Evolutionary conservation across 192 early-diverging fungal species (phyloP), one percentile per base, ranked within the genome.

Genomic region (Allomyces macrogynus): DNA sequence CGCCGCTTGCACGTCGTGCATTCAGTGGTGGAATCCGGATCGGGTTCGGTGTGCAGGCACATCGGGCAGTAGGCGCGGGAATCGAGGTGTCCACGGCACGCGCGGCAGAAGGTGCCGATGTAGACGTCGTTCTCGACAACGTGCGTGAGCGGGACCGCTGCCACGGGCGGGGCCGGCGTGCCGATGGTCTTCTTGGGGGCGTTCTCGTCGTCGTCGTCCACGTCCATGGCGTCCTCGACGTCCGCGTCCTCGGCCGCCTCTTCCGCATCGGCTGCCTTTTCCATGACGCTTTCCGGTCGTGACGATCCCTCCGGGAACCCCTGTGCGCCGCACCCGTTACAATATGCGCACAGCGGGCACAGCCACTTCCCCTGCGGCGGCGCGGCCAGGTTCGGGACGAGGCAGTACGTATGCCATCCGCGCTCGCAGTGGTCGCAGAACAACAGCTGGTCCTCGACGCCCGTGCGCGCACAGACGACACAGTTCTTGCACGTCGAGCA

Each of bases 401-500:
- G 62, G 65, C 81, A 82, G 64, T 73, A 79, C 10, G 70, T 79
- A 44, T 82, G 81, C 54, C 72, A 75, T 22, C 78, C 81, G 24
- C 76, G 70, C 66, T 82, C 81, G 68, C 81, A 82, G 1, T 71
- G 66, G 67, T 82, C 81, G 64, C 81, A 82, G 23, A 82, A 72
- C 63, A 82, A 54, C 27, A 82, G 63, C 63, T 74, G 74, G 61
- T 67, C 71, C 44, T 82, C 81, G 61, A 81, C 75, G n/a, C 77
- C 78, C 3, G 77, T 73, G 43, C 70, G 62, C 24, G 72, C 24
- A 67, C 81, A 82, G 27, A 68, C 66, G 18, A 63, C 61, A 64
- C 81, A 82, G 43, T 69, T 64, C 69, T 81, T 80, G 67, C 80
- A 82, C 42, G 74, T 70, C 63, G 68, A 67, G 62, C 80, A 81